These are phyloP conservation scores for Scutellaria barbata DNA, from an alignment of 257 asterid genomes.

Conservation along the genomic window DNA sequence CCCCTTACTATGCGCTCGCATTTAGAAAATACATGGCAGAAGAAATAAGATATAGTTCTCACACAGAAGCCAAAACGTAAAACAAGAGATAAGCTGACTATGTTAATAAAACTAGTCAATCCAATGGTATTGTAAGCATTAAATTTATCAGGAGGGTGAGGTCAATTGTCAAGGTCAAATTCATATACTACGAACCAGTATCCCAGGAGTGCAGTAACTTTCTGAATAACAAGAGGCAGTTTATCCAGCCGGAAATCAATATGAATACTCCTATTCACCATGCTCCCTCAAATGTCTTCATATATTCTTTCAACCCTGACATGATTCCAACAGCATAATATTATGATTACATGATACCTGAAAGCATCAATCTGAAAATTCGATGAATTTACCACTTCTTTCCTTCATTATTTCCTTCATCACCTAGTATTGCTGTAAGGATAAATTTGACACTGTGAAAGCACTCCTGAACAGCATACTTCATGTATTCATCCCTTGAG, in stretches of 20 bases:
- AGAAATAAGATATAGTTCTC: background rate
- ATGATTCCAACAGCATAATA: slow-evolving; percentile 35
- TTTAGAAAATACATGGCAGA: slow-evolving; percentile 1
- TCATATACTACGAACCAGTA: slow-evolving; percentile 65
- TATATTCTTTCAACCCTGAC: slow-evolving; percentile 87
- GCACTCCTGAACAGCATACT: slow-evolving; percentile 94
- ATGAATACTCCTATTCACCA: slow-evolving; percentile 52
- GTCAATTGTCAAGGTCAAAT: background rate
- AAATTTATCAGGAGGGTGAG: background rate
- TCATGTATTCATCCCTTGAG: slow-evolving; percentile 93
- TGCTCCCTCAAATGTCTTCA: slow-evolving; percentile 64
- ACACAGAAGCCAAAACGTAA: background rate
- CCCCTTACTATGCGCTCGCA: background rate
- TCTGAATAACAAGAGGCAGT: slow-evolving; percentile 85
- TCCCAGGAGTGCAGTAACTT: slow-evolving; percentile 89
- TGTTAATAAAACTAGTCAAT: background rate
- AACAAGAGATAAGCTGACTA: background rate
- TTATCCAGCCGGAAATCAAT: slow-evolving; percentile 66
- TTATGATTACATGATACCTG: slow-evolving; percentile 34
- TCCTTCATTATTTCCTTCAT: slow-evolving; percentile 85
- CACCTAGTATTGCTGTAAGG: slow-evolving; percentile 74
- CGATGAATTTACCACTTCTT: slow-evolving; percentile 68
- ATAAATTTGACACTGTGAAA: slow-evolving; percentile 65
- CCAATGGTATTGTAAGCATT: too few relatives aligned
- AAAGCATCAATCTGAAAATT: slow-evolving; percentile 26